Conservation (phyloP, 305 asterid species). For the Stenogyne calaminthoides region DNA sequence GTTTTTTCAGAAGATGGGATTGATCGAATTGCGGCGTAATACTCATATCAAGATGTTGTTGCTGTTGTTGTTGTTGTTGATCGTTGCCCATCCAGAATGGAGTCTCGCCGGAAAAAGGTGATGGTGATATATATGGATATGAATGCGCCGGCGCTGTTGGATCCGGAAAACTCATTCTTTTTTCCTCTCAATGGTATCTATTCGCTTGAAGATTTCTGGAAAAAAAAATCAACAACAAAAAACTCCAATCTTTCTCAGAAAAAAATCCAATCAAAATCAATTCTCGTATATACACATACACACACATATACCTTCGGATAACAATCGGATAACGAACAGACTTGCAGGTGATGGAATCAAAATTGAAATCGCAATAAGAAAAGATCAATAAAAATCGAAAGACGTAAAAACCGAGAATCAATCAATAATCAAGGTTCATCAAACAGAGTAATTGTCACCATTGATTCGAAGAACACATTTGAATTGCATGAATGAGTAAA, state of each 20-base stretch:
- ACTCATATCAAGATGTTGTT: constrained; percentile 29
- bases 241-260: constrained; percentile 1
- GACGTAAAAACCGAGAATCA: not conserved
- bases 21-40: constrained; percentile 38
- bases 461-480: not conserved
- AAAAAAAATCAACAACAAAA: not conserved
- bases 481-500: constrained; percentile 2
- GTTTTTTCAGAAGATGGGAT: constrained; percentile 41
- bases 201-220: constrained; percentile 19
- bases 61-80: constrained; percentile 31
- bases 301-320: not conserved
- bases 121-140: constrained; percentile 15
- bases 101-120: constrained; percentile 48
- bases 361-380: not conserved
- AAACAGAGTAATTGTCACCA: not conserved
- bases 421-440: not conserved
- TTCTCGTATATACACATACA: not conserved
- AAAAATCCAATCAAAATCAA: constrained; percentile 7
- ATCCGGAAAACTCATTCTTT: constrained; percentile 64
- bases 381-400: not conserved
- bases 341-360: constrained; percentile 7
- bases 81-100: constrained; percentile 37
- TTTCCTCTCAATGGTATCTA: not conserved
- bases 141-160: constrained; percentile 44
- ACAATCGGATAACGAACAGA: not conserved